Evolutionary conservation across 345 rosid genomes (phyloP), one percentile per base, ranked within the genome.

Genomic region (Geranium brycei): DNA sequence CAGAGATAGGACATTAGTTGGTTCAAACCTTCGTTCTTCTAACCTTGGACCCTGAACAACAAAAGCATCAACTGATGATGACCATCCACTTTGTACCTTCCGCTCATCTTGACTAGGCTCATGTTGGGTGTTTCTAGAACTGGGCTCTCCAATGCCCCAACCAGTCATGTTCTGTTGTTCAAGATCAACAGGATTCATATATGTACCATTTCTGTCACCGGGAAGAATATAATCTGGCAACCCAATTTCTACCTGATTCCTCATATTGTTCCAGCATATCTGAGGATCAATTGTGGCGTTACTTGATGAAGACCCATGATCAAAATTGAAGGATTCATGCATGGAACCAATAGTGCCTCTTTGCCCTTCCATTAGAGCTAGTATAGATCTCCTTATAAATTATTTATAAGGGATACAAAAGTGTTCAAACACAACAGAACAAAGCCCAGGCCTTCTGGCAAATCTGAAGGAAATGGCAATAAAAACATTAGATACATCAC

Each of bases 321-420:
- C 96, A 65, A 83, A 80, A 76, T 80, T 83, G 68, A 91, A 68
- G 38, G 88, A 65, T 72, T 87, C 95, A 57, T 95, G 81, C 73
- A 87, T 76, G 68, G 90, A 87, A 76, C 86, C 91, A 55, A 91
- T 69, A 19, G 82, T 75, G 66, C 87, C 87, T 76, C 85, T 84
- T 66, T 82, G 92, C 83, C 92, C 85, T 77, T 87, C 95, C 98
- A 91, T 91, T 78, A 65, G 79, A 78, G 78, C 63, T 70, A 8
- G 15, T 47, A 47, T 47, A 8, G 11, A 47, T 47, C 13, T 47
- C 12, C 14, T 47, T 47, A 10, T 47, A 47, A 47, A 47, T 13
- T 47, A 6, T 8, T 10, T 47, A 7, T 8, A 7, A 47, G 11
- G 53, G 53, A 8, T 47, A 2, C 53, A 8, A 47, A 47, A 47